Evolutionary conservation across 495 filamentous ascomycete species (phyloP).

Genomic region (Penicillium arizonense): DNA sequence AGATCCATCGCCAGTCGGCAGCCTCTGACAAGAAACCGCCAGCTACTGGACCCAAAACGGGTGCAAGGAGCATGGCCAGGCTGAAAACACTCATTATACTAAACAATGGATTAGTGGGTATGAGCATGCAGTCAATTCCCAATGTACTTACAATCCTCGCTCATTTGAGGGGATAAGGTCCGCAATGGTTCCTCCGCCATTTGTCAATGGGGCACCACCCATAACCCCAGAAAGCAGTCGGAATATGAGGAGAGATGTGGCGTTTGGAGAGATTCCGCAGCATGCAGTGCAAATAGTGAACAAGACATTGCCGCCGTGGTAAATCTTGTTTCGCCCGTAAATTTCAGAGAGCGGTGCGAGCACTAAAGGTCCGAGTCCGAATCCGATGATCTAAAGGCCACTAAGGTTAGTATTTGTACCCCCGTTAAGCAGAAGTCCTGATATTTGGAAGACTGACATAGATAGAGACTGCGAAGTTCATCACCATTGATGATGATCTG

Average conservation of each 20-base stretch:
- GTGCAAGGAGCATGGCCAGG: constrained; percentile 45
- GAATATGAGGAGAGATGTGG: constrained; percentile 55
- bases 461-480: constrained; percentile 44
- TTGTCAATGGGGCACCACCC: constrained; percentile 38
- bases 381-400: constrained; percentile 37
- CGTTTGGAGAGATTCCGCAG: constrained; percentile 57
- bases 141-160: constrained; percentile 50
- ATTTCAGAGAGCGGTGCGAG: constrained; percentile 37
- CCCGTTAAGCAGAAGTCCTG: too few relatives aligned
- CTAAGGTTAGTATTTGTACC: neutral
- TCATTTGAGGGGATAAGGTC: constrained; percentile 52
- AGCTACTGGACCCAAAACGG: constrained; percentile 41
- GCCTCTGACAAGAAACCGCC: constrained; percentile 47
- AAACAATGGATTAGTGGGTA: neutral
- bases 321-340: constrained; percentile 32
- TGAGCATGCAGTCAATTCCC: neutral
- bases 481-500: constrained; percentile 4
- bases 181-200: constrained; percentile 47
- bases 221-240: constrained; percentile 58
- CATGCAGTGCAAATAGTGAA: constrained; percentile 57
- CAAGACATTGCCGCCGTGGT: constrained; percentile 32
- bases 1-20: constrained; percentile 54
- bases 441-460: constrained; percentile 30
- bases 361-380: constrained; percentile 22
- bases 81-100: constrained; percentile 3